A percentile compares a stretch with the other conserved stretches of the same genome.
Conservation (phyloP, 345 rosid genomes). For the Anastatica hierochuntica region DNA sequence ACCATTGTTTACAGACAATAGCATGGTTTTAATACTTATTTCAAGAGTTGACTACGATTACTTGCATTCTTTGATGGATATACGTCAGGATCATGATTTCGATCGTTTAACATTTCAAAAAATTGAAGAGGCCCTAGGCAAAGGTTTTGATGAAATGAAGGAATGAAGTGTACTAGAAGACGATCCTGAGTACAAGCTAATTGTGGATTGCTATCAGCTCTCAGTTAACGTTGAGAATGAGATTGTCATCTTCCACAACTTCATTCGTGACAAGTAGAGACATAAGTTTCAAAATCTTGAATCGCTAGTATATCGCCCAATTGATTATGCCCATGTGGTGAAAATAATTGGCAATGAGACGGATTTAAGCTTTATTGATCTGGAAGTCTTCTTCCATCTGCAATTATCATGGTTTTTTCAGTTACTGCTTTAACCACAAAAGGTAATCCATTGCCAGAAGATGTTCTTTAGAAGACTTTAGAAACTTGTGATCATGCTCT, state of each 20-base stretch:
- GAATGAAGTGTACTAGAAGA: constrained; percentile 74
- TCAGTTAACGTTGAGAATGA: constrained; percentile 75
- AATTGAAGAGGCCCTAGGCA: constrained; percentile 69
- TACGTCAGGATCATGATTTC: not conserved
- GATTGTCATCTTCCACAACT: constrained; percentile 62
- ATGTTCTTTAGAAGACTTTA: constrained; percentile 52
- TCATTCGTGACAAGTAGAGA: constrained; percentile 67
- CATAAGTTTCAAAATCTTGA: constrained; percentile 78
- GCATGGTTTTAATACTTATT: no score
- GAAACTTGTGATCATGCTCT: constrained; percentile 80
- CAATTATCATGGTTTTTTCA: constrained; percentile 58
- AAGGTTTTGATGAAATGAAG: constrained; percentile 45
- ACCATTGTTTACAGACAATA: not conserved
- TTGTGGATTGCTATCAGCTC: constrained; percentile 66
- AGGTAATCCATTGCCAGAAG: constrained; percentile 69
- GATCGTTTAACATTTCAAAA: constrained; percentile 36
- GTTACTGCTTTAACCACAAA: constrained; percentile 66
- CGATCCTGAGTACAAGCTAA: constrained; percentile 55
- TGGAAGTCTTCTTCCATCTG: constrained; percentile 55
- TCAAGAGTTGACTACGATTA: no score
- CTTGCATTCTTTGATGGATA: not conserved
- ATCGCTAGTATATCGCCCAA: constrained; percentile 68
- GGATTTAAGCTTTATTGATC: constrained; percentile 70
- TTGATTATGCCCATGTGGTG: constrained; percentile 78
- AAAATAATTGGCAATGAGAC: constrained; percentile 67